phyloP scores from a whole-genome alignment of 768 basidiomycete species.

The Coprinellus micaceus region DNA sequence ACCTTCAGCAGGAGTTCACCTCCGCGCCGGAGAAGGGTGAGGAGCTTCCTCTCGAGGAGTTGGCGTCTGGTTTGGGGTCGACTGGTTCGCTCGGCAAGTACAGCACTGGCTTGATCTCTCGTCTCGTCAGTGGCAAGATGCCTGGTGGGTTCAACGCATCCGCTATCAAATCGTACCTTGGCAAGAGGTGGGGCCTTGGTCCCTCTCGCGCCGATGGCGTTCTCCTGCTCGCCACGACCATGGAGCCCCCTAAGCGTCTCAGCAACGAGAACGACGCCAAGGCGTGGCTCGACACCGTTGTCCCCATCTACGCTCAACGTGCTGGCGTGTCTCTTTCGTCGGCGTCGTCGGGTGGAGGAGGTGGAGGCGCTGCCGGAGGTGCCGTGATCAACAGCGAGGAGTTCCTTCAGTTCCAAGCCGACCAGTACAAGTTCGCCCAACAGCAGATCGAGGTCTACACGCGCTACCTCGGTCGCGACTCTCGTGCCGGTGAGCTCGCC shows the following conservation, averaged over 20 bases:
- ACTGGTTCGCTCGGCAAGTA: constrained; percentile 91
- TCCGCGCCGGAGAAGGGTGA: constrained; percentile 98
- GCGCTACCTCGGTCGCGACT: constrained; percentile 93
- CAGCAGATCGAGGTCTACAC: constrained; percentile 96
- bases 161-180: constrained; percentile 82
- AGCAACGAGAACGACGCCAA: constrained; percentile 90
- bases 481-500: constrained; percentile 86
- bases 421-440: constrained; percentile 87
- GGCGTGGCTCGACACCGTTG: constrained; percentile 86
- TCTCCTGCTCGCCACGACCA: constrained; percentile 84
- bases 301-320: constrained; percentile 81
- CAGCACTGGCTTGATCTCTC: constrained; percentile 83
- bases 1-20: constrained; percentile 90
- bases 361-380: constrained; percentile 65
- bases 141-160: constrained; percentile 97
- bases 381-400: constrained; percentile 96
- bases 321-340: constrained; percentile 81
- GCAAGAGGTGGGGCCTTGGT: constrained; percentile 95
- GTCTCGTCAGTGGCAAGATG: constrained; percentile 94
- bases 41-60: constrained; percentile 93
- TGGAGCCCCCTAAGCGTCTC: constrained; percentile 93
- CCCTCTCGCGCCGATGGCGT: constrained; percentile 85
- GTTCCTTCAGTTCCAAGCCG: constrained; percentile 92
- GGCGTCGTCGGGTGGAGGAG: constrained; percentile 58
- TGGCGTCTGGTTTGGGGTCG: constrained; percentile 79